Base-by-base conservation (phyloP, 805 yeast genomes). In the Priceomyces melissophilus region DNA sequence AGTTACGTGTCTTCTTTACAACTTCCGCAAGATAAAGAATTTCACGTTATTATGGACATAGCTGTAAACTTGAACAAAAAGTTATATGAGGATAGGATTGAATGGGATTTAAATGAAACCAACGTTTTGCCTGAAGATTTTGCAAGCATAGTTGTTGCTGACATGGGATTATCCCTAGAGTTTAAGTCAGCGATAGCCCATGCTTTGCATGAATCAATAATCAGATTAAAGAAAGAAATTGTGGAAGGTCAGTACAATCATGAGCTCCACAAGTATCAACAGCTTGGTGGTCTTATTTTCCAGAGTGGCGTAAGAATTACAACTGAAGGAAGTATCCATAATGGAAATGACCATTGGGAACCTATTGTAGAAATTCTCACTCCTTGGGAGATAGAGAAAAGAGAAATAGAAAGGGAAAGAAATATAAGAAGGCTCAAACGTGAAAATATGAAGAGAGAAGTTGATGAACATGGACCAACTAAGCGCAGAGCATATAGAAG, bases 371-470 rank as follows among this genome's bases (percentile, higher is more conserved):
- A 91, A 61, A 78, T 80, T 10, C 73, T 93, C 44, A 81, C 93
- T 1, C 90, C 87, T 40, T 88, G 90, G 78, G 99, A 93, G 62
- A 87, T 93, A 42, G 97, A 91, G 58, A 84, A 84, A 65, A 77
- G 98, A 50, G 98, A 93, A 59, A 88, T 89, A 51, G 99, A 93
- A 64, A 81, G 95, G 55, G 96, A 90, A 53, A 77, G 98, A 61
- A 89, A 86, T 58, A 74, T 88, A 46, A 79, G 99, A 63, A 80
- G 99, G 57, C 73, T 90, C 57, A 91, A 95, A 71, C 80, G 99
- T 64, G 98, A 93, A 59, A 82, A 89, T 8, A 81, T 87, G 69
- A 78, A 84, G 38, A 82, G 65, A 34, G 80, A 73, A 34, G 71
- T 61, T 34, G 72, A 66, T 17, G 66, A 60, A 37, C 56, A 52